phyloP scores from a whole-genome alignment of 257 asterid species.

The Knoxia roxburghii region DNA sequence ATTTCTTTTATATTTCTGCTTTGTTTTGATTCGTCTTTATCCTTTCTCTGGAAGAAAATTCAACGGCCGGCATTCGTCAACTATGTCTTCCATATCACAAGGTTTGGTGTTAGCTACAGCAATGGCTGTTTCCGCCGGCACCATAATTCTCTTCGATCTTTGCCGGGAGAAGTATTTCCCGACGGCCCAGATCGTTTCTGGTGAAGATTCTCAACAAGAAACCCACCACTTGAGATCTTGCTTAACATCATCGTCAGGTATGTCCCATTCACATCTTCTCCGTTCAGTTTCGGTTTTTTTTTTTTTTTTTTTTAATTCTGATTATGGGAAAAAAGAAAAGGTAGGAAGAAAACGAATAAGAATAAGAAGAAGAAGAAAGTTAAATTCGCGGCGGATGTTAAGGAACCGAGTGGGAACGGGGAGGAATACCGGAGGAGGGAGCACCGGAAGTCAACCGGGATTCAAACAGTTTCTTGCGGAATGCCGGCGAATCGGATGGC shows the following conservation, averaged over 20 bases:
- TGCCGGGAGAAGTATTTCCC: conserved; percentile 34
- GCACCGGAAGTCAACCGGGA: conserved; percentile 11
- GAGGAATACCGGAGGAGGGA: conserved; percentile 45
- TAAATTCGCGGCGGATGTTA: conserved; percentile 65
- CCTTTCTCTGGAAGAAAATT: too few relatives aligned
- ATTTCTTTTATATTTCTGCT: too few relatives aligned
- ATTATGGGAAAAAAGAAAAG: conserved; percentile 9
- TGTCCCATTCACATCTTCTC: too few relatives aligned
- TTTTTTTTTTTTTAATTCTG: background rate
- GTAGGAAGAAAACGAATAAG: conserved; percentile 25
- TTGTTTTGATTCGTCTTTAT: too few relatives aligned
- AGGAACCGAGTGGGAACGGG: conserved; percentile 47
- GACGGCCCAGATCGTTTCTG: conserved; percentile 1
- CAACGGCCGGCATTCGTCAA: too few relatives aligned
- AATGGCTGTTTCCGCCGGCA: conserved; percentile 78
- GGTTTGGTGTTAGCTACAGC: conserved; percentile 75
- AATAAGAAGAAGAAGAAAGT: conserved; percentile 47
- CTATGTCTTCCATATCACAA: conserved; percentile 45
- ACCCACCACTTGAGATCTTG: conserved; percentile 41
- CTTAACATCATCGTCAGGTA: conserved; percentile 36
- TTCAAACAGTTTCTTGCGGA: conserved; percentile 25
- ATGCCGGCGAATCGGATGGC: conserved; percentile 62
- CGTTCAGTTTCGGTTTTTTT: background rate
- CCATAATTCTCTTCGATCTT: conserved; percentile 55
- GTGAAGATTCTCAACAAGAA: conserved; percentile 12